Conservation (phyloP, 805 yeast species). For the Candida michaelii region DNA sequence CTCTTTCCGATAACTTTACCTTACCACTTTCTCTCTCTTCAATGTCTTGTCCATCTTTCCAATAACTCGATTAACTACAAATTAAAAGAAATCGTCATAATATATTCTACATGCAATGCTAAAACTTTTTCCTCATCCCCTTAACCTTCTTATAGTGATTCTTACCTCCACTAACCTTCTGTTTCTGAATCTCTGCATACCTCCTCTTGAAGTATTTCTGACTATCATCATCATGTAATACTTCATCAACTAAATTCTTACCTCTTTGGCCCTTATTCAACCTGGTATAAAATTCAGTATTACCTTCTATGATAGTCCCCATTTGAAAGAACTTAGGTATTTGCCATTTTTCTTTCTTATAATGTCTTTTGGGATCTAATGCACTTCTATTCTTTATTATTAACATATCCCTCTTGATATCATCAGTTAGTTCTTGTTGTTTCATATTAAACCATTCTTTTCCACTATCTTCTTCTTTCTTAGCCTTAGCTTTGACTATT, state of each 20-base stretch:
- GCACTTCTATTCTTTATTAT: conserved; percentile 85
- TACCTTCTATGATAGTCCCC: conserved; percentile 85
- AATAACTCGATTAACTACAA: too few relatives aligned
- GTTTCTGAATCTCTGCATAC: conserved; percentile 73
- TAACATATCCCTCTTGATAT: conserved; percentile 71
- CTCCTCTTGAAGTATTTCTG: conserved; percentile 81
- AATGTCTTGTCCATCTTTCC: too few relatives aligned
- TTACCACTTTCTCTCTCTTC: too few relatives aligned
- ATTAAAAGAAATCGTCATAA: too few relatives aligned
- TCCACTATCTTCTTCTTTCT: conserved; percentile 42
- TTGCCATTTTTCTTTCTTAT: conserved; percentile 80
- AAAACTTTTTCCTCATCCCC: conserved; percentile 56
- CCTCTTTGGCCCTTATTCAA: conserved; percentile 72
- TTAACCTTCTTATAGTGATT: conserved; percentile 62
- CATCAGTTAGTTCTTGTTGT: conserved; percentile 69
- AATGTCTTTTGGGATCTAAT: conserved; percentile 92
- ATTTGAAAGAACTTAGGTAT: conserved; percentile 79
- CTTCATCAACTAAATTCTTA: conserved; percentile 75
- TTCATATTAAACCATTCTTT: conserved; percentile 80
- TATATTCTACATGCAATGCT: conserved; percentile 1
- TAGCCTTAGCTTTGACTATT: conserved; percentile 14
- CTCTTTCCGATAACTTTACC: too few relatives aligned
- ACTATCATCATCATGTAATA: conserved; percentile 69
- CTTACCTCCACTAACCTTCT: conserved; percentile 63
- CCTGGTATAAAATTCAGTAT: conserved; percentile 73